Conservation (phyloP, 345 rosid genomes). For the Trapa incisa region DNA sequence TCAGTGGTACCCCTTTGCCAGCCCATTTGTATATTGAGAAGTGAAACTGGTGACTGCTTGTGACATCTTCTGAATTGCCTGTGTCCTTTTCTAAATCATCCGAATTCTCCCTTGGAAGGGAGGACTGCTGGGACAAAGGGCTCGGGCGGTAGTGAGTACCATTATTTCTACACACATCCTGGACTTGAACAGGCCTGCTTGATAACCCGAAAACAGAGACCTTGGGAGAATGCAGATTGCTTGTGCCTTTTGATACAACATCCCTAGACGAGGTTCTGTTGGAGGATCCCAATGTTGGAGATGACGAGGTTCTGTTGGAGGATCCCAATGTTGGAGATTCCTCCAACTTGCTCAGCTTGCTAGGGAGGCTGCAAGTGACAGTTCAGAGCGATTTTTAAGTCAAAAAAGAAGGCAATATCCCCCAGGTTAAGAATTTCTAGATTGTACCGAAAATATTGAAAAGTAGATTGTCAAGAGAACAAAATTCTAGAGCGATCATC, state of each 20-base stretch:
- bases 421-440: background rate
- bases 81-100: slow-evolving; percentile 20
- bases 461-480: background rate
- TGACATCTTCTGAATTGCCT: slow-evolving; percentile 6
- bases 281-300: slow-evolving; percentile 44
- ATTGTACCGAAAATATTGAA: too few relatives aligned
- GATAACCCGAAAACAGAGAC: slow-evolving; percentile 42
- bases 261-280: slow-evolving; percentile 29
- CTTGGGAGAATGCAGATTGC: slow-evolving; percentile 12
- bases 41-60: slow-evolving; percentile 38
- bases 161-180: slow-evolving; percentile 17
- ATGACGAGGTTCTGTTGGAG: slow-evolving; percentile 17
- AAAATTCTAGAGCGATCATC: background rate
- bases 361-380: slow-evolving; percentile 45
- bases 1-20: slow-evolving; percentile 48
- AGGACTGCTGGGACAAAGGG: slow-evolving; percentile 21
- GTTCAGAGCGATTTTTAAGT: slow-evolving; percentile 4
- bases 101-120: slow-evolving; percentile 16
- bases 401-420: background rate
- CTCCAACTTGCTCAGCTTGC: slow-evolving; percentile 31
- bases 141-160: slow-evolving; percentile 14
- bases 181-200: slow-evolving; percentile 20
- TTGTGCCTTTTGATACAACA: slow-evolving; percentile 14
- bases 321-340: slow-evolving; percentile 54
- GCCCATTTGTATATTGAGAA: slow-evolving; percentile 96